Conservation (phyloP, 73 alveolate genomes). For the Paramecium octaurelia region DNA sequence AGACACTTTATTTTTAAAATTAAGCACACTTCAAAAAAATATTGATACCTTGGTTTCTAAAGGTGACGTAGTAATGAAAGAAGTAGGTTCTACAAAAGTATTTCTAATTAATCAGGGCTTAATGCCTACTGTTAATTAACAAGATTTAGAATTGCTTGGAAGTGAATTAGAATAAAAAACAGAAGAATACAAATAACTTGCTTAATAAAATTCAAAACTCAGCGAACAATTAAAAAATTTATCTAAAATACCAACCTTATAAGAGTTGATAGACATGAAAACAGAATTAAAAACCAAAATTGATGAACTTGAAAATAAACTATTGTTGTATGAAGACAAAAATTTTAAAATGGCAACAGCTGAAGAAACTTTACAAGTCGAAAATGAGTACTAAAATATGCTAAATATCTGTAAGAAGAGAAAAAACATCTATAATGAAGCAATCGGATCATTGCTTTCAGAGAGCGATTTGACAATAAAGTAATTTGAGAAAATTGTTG, state of each 20-base stretch:
- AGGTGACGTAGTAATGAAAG: conserved; percentile 19
- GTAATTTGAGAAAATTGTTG: conserved; percentile 24
- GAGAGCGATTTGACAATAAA: conserved; percentile 30
- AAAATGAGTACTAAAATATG: neutral
- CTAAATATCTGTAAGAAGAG: neutral
- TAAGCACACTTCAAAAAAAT: neutral
- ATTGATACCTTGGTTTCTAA: neutral
- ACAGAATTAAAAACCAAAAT: neutral
- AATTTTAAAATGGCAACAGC: neutral
- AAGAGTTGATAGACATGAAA: neutral
- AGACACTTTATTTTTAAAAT: conserved; percentile 27
- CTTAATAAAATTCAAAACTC: neutral
- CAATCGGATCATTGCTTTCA: neutral
- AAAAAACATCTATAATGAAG: conserved; percentile 10
- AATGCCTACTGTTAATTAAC: conserved; percentile 19
- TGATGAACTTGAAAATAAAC: neutral
- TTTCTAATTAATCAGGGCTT: neutral
- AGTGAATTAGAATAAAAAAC: neutral
- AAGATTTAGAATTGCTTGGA: neutral
- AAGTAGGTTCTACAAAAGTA: conserved; percentile 38
- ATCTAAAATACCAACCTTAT: neutral
- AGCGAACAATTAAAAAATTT: neutral
- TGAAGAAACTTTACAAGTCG: neutral
- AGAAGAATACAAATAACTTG: neutral
- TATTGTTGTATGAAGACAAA: neutral